Evolutionary conservation across 495 filamentous ascomycete genomes (phyloP), one percentile per base, ranked within the genome.

Genomic region (Filosporella fistucella): DNA sequence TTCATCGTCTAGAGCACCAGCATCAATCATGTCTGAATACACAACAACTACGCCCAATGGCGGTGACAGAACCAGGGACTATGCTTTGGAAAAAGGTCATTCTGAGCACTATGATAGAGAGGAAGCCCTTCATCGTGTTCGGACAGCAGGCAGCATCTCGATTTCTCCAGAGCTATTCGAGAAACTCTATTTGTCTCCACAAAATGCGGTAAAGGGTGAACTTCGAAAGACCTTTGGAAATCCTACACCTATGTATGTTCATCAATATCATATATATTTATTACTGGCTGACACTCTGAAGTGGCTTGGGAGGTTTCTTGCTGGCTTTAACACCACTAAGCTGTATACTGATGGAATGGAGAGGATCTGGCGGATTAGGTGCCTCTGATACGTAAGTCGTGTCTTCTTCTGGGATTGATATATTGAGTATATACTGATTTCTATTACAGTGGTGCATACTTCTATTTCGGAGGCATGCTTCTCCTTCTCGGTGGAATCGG

Each of bases 121-220:
- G n/a, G n/a, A n/a, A n/a, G n/a, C n/a, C n/a, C n/a, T n/a, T n/a
- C n/a, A n/a, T n/a, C n/a, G n/a, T n/a, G n/a, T n/a, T 38, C 12
- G 2, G 3, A 76, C 74, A 5, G 63, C 70, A n/a, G 66, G 68
- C 44, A 75, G 67, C 56, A 59, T 78, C 43, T 69, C 65, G 24
- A 80, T 85, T 53, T 78, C 80, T 0, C 68, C 80, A 12, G 83
- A 85, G 59, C 67, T 80, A 1, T 88, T 88, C 57, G 84, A 86
- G 69, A 85, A 85, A 63, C 68, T 88, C 22, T 86, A 86, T 54
- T 69, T 87, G 12, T 77, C 71, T 3, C 82, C 80, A 5, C 74
- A 82, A 54, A 81, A 77, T 48, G 52, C 52, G 14, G 71, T 74
- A 25, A 69, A 70, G 42, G 74, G 75, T 26, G 67, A 78, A 20